phyloP scores from a whole-genome alignment of 1,284 basidiomycete species.

The Bondarzewia mesenterica region DNA sequence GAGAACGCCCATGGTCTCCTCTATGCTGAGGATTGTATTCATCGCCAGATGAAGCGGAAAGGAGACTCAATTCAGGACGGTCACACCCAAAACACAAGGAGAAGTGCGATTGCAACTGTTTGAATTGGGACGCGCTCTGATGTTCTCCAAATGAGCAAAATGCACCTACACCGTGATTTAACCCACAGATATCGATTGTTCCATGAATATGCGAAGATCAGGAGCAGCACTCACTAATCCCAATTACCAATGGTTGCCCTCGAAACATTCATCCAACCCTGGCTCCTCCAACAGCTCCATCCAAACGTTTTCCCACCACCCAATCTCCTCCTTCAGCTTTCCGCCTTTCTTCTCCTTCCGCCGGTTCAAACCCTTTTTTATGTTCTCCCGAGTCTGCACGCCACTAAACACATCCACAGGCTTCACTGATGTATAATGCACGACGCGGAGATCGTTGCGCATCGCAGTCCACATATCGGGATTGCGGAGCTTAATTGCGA shows the following conservation, averaged over 20 bases:
- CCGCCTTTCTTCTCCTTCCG: constrained; percentile 17
- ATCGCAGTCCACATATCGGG: constrained; percentile 27
- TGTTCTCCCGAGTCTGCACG: constrained; percentile 13
- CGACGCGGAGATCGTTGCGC: constrained; percentile 25
- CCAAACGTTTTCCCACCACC: constrained; percentile 26
- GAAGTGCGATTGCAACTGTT: too few species aligned
- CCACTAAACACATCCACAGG: constrained; percentile 25
- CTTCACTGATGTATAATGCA: constrained; percentile 34
- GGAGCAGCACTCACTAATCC: neutral
- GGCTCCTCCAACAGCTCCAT: constrained; percentile 15
- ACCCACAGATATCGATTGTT: neutral
- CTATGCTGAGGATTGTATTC: too few species aligned
- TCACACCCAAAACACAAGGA: too few species aligned
- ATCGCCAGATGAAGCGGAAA: too few species aligned
- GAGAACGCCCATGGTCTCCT: too few species aligned
- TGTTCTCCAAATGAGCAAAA: neutral
- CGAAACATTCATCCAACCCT: neutral
- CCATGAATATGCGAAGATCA: neutral
- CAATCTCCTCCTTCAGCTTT: constrained; percentile 24
- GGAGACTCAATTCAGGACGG: too few species aligned
- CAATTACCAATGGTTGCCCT: neutral
- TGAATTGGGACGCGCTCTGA: neutral
- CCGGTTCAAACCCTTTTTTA: constrained; percentile 17
- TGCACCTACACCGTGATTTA: neutral
- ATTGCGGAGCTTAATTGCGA: constrained; percentile 31